phyloP scores from a whole-genome alignment of 2,329 filamentous ascomycete species.

The Didymosphaeria variabile region DNA sequence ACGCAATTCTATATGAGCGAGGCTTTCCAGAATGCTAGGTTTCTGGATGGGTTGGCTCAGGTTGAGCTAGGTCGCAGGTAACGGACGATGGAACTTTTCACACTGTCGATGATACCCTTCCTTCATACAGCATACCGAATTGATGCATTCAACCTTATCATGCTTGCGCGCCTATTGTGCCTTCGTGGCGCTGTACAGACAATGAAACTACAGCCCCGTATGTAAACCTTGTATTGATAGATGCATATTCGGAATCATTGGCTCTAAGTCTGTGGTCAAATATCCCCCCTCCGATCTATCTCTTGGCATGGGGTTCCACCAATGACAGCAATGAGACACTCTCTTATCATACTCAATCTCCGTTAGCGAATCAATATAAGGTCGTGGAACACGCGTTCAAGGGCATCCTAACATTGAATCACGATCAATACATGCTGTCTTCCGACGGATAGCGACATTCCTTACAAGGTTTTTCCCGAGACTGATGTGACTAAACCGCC shows the following conservation, averaged over 20 bases:
- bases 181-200: background rate
- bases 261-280: too few relatives aligned
- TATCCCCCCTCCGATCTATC: too few relatives aligned
- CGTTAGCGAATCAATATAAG: too few relatives aligned
- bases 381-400: too few relatives aligned
- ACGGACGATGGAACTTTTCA: background rate
- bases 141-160: background rate
- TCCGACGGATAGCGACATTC: background rate
- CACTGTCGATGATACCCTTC: background rate
- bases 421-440: background rate
- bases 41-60: conserved; percentile 18
- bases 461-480: background rate
- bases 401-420: background rate
- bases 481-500: background rate
- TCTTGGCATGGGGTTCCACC: too few relatives aligned
- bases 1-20: conserved; percentile 32
- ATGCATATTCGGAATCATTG: too few relatives aligned
- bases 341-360: too few relatives aligned
- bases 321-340: too few relatives aligned
- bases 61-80: background rate
- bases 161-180: background rate
- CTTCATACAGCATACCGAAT: background rate
- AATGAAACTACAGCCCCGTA: background rate
- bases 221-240: too few relatives aligned
- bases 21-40: conserved; percentile 29